These are phyloP conservation scores for Phytophthora megakarya DNA, from an alignment of 352 stramenopile genomes.

Conservation along the genomic window DNA sequence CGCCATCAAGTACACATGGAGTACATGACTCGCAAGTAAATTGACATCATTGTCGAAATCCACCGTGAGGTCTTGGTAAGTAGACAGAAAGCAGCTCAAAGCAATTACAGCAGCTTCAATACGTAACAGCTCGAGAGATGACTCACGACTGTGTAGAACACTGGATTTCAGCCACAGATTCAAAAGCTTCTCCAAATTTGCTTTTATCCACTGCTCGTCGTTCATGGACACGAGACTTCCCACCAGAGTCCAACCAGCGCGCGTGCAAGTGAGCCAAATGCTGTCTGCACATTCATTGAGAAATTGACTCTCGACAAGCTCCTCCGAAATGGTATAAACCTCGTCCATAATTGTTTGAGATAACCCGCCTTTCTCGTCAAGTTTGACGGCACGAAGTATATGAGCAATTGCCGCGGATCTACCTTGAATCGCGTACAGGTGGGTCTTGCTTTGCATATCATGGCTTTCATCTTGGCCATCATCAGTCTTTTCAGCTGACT, in stretches of 20 bases:
- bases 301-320: slow-evolving; percentile 83
- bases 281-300: slow-evolving; percentile 75
- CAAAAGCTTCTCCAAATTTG: slow-evolving; percentile 59
- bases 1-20: slow-evolving; percentile 71
- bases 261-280: slow-evolving; percentile 88
- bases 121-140: slow-evolving; percentile 78
- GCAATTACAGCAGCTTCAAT: slow-evolving; percentile 83
- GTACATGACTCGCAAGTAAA: slow-evolving; percentile 68
- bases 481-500: slow-evolving; percentile 15
- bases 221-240: slow-evolving; percentile 72
- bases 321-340: slow-evolving; percentile 69
- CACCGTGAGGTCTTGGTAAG: slow-evolving; percentile 35
- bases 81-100: slow-evolving; percentile 62
- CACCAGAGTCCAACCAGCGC: slow-evolving; percentile 81
- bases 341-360: slow-evolving; percentile 61
- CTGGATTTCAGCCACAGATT: slow-evolving; percentile 81
- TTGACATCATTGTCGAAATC: slow-evolving; percentile 51
- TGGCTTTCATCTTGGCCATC: slow-evolving; percentile 38
- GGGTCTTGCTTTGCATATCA: slow-evolving; percentile 61
- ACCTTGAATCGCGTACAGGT: slow-evolving; percentile 82
- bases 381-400: slow-evolving; percentile 57
- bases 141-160: slow-evolving; percentile 79
- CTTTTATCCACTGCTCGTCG: slow-evolving; percentile 63
- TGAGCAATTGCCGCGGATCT: slow-evolving; percentile 68
- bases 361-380: slow-evolving; percentile 50